Percentiles rank a stretch among this genome's conserved stretches.
These are phyloP conservation scores for Eucalyptus decipiens DNA, from an alignment of 345 rosid genomes.

Conservation along the genomic window DNA sequence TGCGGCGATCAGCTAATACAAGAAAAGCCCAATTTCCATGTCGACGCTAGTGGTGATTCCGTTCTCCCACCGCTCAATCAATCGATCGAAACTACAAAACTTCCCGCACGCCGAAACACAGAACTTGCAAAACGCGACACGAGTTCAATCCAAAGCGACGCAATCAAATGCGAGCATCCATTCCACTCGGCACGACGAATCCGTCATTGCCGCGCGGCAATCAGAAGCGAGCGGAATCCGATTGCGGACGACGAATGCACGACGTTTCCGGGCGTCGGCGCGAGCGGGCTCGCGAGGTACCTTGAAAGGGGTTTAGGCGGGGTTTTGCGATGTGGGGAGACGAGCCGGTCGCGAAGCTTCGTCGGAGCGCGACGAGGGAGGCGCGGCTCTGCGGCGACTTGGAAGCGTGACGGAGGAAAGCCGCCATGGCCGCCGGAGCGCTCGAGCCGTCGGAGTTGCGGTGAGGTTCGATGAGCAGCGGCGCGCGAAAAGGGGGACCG, in stretches of 20 bases:
- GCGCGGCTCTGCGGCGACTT: conserved; percentile 6
- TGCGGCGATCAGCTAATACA: neutral
- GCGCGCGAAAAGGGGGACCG: neutral
- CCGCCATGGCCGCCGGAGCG: conserved; percentile 1
- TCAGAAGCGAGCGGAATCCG: neutral
- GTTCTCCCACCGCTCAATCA: neutral
- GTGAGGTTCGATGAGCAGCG: neutral
- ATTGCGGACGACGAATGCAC: neutral
- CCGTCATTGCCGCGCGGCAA: neutral
- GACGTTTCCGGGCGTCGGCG: neutral
- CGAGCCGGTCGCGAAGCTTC: conserved; percentile 10
- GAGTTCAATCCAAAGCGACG: neutral
- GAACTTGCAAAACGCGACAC: neutral
- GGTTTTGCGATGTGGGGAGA: conserved; percentile 2
- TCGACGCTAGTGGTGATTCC: neutral
- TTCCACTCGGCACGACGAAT: neutral
- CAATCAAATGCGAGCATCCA: neutral
- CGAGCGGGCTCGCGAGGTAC: neutral
- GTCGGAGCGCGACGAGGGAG: neutral
- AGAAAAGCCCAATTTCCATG: neutral
- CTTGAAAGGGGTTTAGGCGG: conserved; percentile 20
- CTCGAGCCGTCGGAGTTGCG: neutral
- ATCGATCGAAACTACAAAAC: neutral
- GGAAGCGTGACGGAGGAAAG: conserved; percentile 9
- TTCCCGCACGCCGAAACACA: neutral